A percentile compares a stretch with the other conserved stretches of the same genome.
Evolutionary conservation across 108 stramenopile genomes (phyloP).

Genomic region (Nitzschia sp.): DNA sequence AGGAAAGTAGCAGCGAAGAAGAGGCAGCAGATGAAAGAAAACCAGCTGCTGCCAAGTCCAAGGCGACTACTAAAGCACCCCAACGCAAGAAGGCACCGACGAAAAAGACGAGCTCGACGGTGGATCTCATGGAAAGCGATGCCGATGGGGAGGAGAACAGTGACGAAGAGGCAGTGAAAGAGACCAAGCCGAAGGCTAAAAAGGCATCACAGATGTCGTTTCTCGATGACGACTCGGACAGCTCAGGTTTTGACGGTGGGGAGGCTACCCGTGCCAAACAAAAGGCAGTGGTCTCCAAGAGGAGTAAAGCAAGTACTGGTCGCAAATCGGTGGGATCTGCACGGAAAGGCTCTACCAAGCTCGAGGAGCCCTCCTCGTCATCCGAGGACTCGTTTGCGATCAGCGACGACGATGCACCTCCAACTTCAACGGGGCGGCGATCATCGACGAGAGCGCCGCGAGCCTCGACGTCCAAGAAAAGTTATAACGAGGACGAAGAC

Average conservation of each 20-base stretch:
- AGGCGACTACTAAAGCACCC: neutral
- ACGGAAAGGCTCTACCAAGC: neutral
- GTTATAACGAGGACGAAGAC: constrained; percentile 29
- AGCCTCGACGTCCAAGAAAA: constrained; percentile 11
- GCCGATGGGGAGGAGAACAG: neutral
- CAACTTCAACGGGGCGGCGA: neutral
- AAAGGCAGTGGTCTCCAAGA: neutral
- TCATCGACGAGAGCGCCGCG: neutral
- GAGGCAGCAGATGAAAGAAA: constrained; percentile 18
- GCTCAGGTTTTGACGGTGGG: neutral
- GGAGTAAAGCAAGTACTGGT: neutral
- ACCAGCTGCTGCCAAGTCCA: neutral
- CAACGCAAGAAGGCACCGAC: neutral
- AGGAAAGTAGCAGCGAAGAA: constrained; percentile 8
- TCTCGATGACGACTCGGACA: neutral
- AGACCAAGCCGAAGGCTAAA: too few relatives aligned
- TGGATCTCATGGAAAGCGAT: neutral
- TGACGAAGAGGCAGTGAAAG: neutral
- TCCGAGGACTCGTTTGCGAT: neutral
- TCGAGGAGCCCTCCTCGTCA: neutral
- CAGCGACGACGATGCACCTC: constrained; percentile 2
- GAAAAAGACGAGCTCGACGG: neutral
- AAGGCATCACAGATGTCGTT: neutral
- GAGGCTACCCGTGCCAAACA: neutral
- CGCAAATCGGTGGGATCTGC: neutral